Evolutionary conservation across 345 rosid genomes (phyloP).

Genomic region (Rhodamnia argentea): DNA sequence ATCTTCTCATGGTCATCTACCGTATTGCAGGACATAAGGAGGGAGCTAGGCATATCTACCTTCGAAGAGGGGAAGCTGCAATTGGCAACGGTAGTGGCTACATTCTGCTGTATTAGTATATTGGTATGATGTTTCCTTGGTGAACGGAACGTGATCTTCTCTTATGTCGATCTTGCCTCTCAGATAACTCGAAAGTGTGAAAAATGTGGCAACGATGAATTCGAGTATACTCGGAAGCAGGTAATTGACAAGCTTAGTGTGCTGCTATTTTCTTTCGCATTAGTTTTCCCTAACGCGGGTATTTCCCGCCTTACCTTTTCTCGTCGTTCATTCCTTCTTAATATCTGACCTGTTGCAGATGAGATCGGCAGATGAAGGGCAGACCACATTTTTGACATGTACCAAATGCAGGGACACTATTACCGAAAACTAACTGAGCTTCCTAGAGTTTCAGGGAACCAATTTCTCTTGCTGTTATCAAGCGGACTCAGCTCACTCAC

Average conservation of each 20-base stretch:
- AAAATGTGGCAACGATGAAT: conserved; percentile 25
- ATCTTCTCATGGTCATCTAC: not conserved
- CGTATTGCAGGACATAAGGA: conserved; percentile 23
- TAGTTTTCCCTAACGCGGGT: not conserved
- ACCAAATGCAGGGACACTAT: conserved; percentile 12
- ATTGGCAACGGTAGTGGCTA: conserved; percentile 9
- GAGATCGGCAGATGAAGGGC: conserved; percentile 50
- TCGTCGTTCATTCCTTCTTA: not conserved
- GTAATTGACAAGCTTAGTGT: conserved; percentile 1
- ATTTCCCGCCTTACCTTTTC: not conserved
- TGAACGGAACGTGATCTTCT: not conserved
- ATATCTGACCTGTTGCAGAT: conserved; percentile 7
- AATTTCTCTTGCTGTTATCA: not conserved
- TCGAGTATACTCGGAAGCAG: conserved; percentile 26
- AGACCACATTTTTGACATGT: conserved; percentile 23
- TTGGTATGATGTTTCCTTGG: not conserved
- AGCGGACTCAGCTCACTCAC: not conserved
- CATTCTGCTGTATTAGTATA: not conserved
- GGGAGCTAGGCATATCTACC: conserved; percentile 30
- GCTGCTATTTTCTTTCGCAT: not conserved
- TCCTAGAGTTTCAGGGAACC: not conserved
- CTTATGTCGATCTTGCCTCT: not conserved
- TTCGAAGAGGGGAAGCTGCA: conserved; percentile 13
- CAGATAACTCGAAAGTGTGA: conserved; percentile 24
- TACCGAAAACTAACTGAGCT: not conserved